These are phyloP conservation scores for Grigorovia yakushimaensis DNA, from an alignment of 805 yeast genomes.

Conservation along the genomic window DNA sequence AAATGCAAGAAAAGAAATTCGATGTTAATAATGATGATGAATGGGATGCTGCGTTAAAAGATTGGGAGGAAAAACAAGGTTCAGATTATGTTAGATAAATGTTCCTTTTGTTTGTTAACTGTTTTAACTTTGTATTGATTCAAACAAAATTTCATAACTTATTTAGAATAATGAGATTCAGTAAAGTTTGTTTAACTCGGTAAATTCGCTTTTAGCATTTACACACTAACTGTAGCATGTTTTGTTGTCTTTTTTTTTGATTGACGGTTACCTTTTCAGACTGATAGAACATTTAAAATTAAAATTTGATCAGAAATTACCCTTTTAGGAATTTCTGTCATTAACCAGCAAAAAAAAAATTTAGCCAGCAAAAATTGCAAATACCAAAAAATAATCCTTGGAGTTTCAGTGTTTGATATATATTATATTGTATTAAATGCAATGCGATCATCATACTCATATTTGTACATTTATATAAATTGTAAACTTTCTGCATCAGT, in stretches of 20 bases:
- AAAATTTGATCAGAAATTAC: background rate
- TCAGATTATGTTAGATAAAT: slow-evolving; percentile 19
- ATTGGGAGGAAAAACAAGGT: slow-evolving; percentile 44
- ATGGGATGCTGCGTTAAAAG: slow-evolving; percentile 54
- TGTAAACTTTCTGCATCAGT: background rate
- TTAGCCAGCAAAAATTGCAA: background rate
- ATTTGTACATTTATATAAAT: background rate
- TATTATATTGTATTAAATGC: background rate
- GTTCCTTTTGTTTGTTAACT: too few relatives aligned
- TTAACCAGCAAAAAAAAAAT: background rate
- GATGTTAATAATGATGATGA: slow-evolving; percentile 58
- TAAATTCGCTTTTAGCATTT: background rate
- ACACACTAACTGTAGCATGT: too few relatives aligned
- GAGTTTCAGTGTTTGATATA: too few relatives aligned
- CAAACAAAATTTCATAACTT: too few relatives aligned
- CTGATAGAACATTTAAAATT: too few relatives aligned
- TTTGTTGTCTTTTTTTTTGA: too few relatives aligned
- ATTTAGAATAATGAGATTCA: too few relatives aligned
- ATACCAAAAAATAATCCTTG: too few relatives aligned
- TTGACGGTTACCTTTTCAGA: background rate
- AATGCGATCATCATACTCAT: too few relatives aligned
- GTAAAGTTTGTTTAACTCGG: too few relatives aligned
- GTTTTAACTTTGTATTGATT: too few relatives aligned
- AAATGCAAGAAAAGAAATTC: slow-evolving; percentile 34
- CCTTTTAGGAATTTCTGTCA: background rate